phyloP scores from a whole-genome alignment of 331 rosid genomes.

The Pyrus hybrid region DNA sequence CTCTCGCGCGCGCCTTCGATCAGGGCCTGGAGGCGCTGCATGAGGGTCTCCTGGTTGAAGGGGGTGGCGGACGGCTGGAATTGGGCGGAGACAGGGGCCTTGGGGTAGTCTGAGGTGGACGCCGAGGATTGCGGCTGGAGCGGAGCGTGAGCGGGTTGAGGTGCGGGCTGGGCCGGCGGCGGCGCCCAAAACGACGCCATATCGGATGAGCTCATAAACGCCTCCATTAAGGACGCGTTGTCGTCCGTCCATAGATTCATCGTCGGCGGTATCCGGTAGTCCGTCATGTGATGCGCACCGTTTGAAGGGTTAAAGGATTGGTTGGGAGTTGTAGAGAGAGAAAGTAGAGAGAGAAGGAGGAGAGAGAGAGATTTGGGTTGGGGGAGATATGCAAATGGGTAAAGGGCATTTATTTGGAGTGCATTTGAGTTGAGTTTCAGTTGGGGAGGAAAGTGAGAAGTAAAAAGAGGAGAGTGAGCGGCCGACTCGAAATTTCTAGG shows the following conservation, averaged over 20 bases:
- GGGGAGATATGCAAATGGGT: background rate
- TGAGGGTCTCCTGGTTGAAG: constrained; percentile 54
- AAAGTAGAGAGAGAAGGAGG: background rate
- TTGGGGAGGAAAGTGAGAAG: background rate
- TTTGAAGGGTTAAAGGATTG: background rate
- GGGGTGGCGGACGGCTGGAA: constrained; percentile 5
- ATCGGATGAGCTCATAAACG: constrained; percentile 81
- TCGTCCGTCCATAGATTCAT: constrained; percentile 93
- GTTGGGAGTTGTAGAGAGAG: background rate
- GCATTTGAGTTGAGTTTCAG: constrained; percentile 31
- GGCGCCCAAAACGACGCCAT: constrained; percentile 68
- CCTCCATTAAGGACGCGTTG: constrained; percentile 81
- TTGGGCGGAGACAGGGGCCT: background rate
- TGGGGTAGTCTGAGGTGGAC: constrained; percentile 24
- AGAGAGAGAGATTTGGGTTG: background rate
- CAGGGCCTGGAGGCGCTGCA: constrained; percentile 65
- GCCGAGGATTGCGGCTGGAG: constrained; percentile 42
- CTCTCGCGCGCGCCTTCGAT: constrained; percentile 66
- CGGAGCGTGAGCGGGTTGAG: background rate
- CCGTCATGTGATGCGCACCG: constrained; percentile 28
- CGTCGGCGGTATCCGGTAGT: constrained; percentile 33
- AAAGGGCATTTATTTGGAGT: constrained; percentile 26
- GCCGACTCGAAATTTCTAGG: background rate
- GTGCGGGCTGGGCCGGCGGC: constrained; percentile 8
- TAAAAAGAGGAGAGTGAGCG: background rate